Evolutionary conservation across 805 yeast species (phyloP).

Genomic region (Teunomyces stri): DNA sequence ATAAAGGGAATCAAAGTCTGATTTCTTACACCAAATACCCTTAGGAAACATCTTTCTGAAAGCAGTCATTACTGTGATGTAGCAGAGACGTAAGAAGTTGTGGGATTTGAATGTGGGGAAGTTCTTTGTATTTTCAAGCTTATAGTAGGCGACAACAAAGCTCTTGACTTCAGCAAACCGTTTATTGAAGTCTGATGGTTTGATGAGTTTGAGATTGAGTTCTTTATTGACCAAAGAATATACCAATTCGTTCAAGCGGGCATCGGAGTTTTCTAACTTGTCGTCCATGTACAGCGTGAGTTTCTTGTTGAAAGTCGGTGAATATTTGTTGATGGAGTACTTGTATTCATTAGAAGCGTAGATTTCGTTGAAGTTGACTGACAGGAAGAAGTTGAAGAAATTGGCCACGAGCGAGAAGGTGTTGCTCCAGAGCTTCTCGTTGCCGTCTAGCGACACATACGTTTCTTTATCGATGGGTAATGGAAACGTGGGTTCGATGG

Average conservation of each 20-base stretch:
- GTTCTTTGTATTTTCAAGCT: constrained; percentile 32
- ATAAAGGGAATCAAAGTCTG: constrained; percentile 29
- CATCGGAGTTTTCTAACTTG: constrained; percentile 31
- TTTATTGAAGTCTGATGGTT: constrained; percentile 27
- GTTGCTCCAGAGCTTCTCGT: constrained; percentile 21
- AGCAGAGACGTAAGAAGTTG: constrained; percentile 32
- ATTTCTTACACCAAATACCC: constrained; percentile 39
- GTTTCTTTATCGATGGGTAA: constrained; percentile 36
- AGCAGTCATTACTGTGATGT: constrained; percentile 34
- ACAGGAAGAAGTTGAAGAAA: constrained; percentile 31
- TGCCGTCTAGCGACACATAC: constrained; percentile 26
- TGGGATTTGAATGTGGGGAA: constrained; percentile 31
- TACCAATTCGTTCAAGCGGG: constrained; percentile 34
- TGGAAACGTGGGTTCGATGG: constrained; percentile 35
- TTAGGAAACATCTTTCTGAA: constrained; percentile 39
- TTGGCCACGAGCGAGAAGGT: constrained; percentile 24
- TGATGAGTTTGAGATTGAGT: constrained; percentile 35
- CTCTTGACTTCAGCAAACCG: constrained; percentile 36
- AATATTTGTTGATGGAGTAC: constrained; percentile 32
- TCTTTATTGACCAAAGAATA: constrained; percentile 36
- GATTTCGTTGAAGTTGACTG: constrained; percentile 25
- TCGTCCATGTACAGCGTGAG: constrained; percentile 30
- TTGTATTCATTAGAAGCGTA: constrained; percentile 34
- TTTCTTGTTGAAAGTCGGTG: constrained; percentile 25
- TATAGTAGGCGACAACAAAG: constrained; percentile 39